Evolutionary conservation across 164 flowering plant species (phyloP).

Genomic region (Dillenia suffruticosa): DNA sequence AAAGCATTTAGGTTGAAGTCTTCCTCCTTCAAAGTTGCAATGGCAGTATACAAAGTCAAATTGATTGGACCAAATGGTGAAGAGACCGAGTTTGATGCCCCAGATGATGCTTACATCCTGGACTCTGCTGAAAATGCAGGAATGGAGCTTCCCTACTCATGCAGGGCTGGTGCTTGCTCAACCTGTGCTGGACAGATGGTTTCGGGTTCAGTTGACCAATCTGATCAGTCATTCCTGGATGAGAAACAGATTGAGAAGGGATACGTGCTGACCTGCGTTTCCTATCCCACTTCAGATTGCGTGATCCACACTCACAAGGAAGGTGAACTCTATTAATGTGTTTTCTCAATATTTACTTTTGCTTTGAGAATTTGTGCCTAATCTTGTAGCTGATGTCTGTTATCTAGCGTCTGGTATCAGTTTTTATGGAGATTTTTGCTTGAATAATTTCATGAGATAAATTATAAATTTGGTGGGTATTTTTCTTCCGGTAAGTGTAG

Average conservation of each 20-base stretch:
- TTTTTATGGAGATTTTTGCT: too few species aligned
- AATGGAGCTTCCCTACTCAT: constrained; percentile 1
- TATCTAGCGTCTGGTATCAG: too few species aligned
- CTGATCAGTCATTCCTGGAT: constrained; percentile 13
- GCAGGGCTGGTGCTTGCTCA: constrained; percentile 20
- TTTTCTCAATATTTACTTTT: too few species aligned
- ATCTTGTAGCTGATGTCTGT: too few species aligned
- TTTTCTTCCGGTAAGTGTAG: too few species aligned
- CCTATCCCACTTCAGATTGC: constrained; percentile 12
- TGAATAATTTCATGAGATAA: too few species aligned
- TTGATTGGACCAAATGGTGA: constrained; percentile 11
- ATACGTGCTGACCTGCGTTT: constrained; percentile 14
- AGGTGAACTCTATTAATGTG: constrained; percentile 9
- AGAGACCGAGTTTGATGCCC: constrained; percentile 12
- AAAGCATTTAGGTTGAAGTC: constrained; percentile 12
- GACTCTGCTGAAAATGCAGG: constrained; percentile 10
- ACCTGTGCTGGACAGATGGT: constrained; percentile 17
- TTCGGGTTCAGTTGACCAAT: constrained; percentile 15
- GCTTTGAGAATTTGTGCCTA: too few species aligned
- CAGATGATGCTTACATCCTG: constrained; percentile 13
- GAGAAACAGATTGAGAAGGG: constrained; percentile 18
- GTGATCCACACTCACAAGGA: constrained; percentile 21
- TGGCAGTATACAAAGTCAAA: constrained; percentile 14
- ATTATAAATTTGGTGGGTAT: too few species aligned
- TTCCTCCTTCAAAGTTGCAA: constrained; percentile 4